Base-by-base conservation (phyloP, 1,139 yeast genomes). In the Pneumocystis oryctolagi region DNA sequence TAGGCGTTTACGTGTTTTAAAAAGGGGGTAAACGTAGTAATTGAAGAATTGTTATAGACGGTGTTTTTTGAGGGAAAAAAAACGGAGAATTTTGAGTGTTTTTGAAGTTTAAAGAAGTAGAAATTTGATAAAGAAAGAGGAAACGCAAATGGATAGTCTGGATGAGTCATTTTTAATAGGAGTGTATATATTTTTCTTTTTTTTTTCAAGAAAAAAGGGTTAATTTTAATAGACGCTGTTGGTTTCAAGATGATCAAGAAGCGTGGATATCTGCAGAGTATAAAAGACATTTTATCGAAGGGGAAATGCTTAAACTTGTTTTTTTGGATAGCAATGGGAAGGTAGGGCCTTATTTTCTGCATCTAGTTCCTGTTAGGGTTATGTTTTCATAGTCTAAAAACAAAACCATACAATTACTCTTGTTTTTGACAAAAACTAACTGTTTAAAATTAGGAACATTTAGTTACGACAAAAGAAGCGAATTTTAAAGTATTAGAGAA, bases 261-360 rank as follows among this genome's bases (percentile, higher is more conserved):
- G 98, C 97, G 42, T 92, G 97, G 96, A 78, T 89, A 58, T 95
- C 96, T 58, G 94, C 89, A 61, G 86, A 84, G 66, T 89, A 92
- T 61, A 78, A 80, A 64, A 77, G 82, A 63, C 74, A 78, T 61
- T 73, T 77, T n/a, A 78, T 76, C 58, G 79, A 79, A 65, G 80
- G 78, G 63, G 68, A 68, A 58, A 84, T 81, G 67, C 82, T 82
- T 69, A 77, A 78, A 61, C 74, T 89, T 66, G 83, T 80, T 66
- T 77, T 92, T 64, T 79, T 78, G 35, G 75, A 84, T 31, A 96
- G 88, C 68, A 76, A 79, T 64, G 87, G 84, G 34, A 64, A 64
- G 40, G 75, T 69, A 69, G 20, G 71, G 65, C 31, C 55, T 16
- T n/a, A 37, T 37, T 56, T 25, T 30, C n/a, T 28, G 25, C 14